phyloP scores from a whole-genome alignment of 2,329 filamentous ascomycete genomes.

The Paraphoma chrysanthemicola region DNA sequence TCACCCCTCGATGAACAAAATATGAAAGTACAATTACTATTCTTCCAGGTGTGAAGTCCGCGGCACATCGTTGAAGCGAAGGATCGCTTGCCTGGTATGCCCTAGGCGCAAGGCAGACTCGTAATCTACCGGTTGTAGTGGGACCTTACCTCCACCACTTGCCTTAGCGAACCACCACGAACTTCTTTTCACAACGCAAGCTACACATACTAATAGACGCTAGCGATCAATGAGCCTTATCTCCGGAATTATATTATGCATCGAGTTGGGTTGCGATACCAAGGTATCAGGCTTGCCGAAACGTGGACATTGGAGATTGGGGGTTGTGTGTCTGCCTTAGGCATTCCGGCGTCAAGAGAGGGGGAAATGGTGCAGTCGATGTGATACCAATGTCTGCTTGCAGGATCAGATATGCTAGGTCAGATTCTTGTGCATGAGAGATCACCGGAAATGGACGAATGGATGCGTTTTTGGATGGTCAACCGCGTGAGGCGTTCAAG shows the following conservation, averaged over 20 bases:
- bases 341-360: not conserved
- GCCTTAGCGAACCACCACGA: conserved; percentile 1
- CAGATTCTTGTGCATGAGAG: too few relatives aligned
- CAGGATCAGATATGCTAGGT: too few relatives aligned
- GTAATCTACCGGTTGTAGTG: not conserved
- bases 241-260: not conserved
- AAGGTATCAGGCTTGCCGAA: not conserved
- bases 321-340: not conserved
- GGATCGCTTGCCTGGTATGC: not conserved
- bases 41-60: too few relatives aligned
- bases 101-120: conserved; percentile 6
- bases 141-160: not conserved
- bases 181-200: not conserved
- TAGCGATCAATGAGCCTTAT: not conserved
- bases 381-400: too few relatives aligned
- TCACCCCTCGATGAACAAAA: not conserved
- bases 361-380: too few relatives aligned
- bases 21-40: too few relatives aligned
- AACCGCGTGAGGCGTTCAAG: too few relatives aligned
- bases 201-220: too few relatives aligned
- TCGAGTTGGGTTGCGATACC: not conserved
- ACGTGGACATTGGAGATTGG: conserved; percentile 1
- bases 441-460: too few relatives aligned
- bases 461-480: too few relatives aligned
- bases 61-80: not conserved